Conservation (phyloP, 2,329 filamentous ascomycete species). For the Fusarium proliferatum region DNA sequence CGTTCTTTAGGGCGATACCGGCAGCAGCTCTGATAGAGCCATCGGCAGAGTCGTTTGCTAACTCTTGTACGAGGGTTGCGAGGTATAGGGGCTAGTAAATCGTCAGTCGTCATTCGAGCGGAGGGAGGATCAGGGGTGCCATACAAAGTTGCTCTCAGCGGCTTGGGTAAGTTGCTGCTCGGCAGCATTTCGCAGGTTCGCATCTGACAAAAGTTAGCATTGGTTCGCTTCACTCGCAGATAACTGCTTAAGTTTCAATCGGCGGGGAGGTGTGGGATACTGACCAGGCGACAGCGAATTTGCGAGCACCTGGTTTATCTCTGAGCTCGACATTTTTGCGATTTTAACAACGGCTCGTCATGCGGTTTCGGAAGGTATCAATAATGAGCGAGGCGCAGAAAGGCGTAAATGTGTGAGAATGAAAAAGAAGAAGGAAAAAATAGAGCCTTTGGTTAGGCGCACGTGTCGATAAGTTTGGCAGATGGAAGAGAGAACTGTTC, state of each 20-base stretch:
- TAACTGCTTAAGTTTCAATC: constrained; percentile 7
- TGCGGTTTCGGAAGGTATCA: constrained; percentile 49
- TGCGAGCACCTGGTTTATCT: constrained; percentile 97
- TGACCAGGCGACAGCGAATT: constrained; percentile 95
- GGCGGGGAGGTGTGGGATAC: constrained; percentile 49
- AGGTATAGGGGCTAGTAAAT: constrained; percentile 84
- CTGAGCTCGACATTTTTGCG: constrained; percentile 77
- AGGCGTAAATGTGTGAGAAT: constrained; percentile 16
- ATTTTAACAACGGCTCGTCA: constrained; percentile 51
- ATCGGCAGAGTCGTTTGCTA: constrained; percentile 88
- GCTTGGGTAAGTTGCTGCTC: constrained; percentile 95
- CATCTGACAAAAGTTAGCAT: constrained; percentile 71
- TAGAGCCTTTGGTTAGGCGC: constrained; percentile 42
- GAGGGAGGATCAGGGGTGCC: constrained; percentile 45
- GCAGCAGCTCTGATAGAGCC: constrained; percentile 91
- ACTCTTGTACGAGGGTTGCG: constrained; percentile 89
- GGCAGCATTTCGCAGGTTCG: constrained; percentile 86
- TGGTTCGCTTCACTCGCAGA: constrained; percentile 18
- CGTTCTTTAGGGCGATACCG: constrained; percentile 97
- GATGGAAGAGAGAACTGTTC: constrained; percentile 38
- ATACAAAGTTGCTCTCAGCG: constrained; percentile 94
- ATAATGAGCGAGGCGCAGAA: constrained; percentile 32
- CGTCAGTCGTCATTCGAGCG: constrained; percentile 41
- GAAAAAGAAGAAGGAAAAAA: constrained; percentile 32
- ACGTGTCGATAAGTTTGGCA: constrained; percentile 48